These are phyloP conservation scores for Aspergillus ochraceoroseus DNA, from an alignment of 2,329 filamentous ascomycete species.

Conservation along the genomic window DNA sequence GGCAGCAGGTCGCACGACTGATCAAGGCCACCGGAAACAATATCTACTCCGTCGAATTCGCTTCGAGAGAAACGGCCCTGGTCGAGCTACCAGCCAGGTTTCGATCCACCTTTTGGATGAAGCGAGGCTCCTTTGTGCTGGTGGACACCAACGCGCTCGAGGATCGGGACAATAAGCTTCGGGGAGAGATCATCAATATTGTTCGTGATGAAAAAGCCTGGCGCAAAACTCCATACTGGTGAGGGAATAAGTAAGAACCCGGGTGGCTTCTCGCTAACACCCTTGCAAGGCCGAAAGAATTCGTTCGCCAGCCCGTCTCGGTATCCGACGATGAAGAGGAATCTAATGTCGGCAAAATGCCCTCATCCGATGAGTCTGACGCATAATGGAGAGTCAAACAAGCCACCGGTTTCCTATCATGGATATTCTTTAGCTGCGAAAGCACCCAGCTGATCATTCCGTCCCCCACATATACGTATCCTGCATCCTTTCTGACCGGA, in stretches of 20 bases:
- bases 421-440: too few species aligned
- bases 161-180: constrained; percentile 68
- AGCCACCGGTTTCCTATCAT: too few species aligned
- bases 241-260: constrained; percentile 19
- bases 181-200: constrained; percentile 87
- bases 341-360: constrained; percentile 78
- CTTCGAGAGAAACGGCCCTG: constrained; percentile 61
- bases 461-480: background rate
- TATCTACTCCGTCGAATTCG: constrained; percentile 72
- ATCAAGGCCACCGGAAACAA: constrained; percentile 83
- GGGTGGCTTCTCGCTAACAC: constrained; percentile 13
- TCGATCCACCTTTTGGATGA: constrained; percentile 90
- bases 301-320: constrained; percentile 60
- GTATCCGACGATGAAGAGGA: constrained; percentile 70
- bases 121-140: constrained; percentile 79
- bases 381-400: constrained; percentile 46
- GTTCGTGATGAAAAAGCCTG: constrained; percentile 87
- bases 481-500: too few species aligned
- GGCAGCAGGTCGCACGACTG: constrained; percentile 67
- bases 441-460: too few species aligned
- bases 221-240: constrained; percentile 89
- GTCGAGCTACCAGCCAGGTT: constrained; percentile 81
- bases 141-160: constrained; percentile 65
- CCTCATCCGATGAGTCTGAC: constrained; percentile 73
- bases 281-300: constrained; percentile 68